These are phyloP conservation scores for Biscogniauxia sp. DNA, from an alignment of 2,329 filamentous ascomycete genomes.

Conservation along the genomic window DNA sequence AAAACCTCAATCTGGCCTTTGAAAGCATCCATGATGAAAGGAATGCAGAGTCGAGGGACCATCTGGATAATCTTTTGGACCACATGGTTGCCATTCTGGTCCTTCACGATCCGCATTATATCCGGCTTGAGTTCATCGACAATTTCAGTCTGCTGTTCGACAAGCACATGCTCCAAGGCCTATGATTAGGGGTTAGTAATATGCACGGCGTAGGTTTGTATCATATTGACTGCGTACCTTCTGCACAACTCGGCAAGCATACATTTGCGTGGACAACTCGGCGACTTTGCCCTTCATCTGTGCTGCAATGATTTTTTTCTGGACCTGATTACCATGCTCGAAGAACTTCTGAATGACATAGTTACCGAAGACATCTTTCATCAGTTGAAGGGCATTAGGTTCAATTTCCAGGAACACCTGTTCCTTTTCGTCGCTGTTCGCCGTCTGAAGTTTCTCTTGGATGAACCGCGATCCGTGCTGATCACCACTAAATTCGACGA, in stretches of 20 bases:
- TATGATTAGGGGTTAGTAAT: conserved; percentile 36
- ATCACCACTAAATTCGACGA: conserved; percentile 94
- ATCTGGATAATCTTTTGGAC: conserved; percentile 90
- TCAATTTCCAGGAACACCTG: conserved; percentile 85
- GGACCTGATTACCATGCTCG: conserved; percentile 88
- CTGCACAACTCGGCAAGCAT: conserved; percentile 93
- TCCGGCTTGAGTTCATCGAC: conserved; percentile 78
- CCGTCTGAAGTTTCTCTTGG: conserved; percentile 84
- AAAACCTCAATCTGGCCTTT: conserved; percentile 70
- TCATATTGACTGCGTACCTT: conserved; percentile 57
- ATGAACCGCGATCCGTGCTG: conserved; percentile 96
- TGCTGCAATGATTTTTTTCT: conserved; percentile 83
- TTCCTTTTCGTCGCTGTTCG: conserved; percentile 95
- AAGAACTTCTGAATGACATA: conserved; percentile 99
- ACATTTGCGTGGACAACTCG: conserved; percentile 80
- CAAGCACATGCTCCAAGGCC: conserved; percentile 85
- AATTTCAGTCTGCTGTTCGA: conserved; percentile 84
- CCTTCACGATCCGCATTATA: conserved; percentile 74
- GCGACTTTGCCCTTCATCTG: conserved; percentile 86
- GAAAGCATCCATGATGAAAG: conserved; percentile 82
- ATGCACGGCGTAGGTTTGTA: background rate
- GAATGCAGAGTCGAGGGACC: conserved; percentile 73
- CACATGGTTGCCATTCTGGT: conserved; percentile 94
- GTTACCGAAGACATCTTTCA: conserved; percentile 97
- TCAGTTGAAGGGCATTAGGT: conserved; percentile 79